Base-by-base conservation (phyloP, 2,329 filamentous ascomycete genomes). In the Botrytis squamosa region DNA sequence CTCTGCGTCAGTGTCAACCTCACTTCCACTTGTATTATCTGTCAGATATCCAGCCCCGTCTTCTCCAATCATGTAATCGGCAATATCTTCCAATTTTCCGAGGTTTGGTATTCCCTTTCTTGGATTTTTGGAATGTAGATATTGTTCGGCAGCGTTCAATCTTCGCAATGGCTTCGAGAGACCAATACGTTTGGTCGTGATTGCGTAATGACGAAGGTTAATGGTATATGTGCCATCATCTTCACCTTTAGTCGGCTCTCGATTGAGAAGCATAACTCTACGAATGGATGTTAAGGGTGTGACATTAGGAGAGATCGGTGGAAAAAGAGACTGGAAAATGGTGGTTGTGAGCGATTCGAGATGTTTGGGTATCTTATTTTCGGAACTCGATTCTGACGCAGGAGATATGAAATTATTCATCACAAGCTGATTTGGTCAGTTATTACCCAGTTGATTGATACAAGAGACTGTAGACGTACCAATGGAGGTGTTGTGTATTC, bases 341-440 rank as follows among this genome's bases (percentile, higher is more conserved):
- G 94, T 97, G 3, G 95, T 98, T 4, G 94, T 91, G 46, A 99
- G 90, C 38, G 92, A 92, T 84, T 99, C 96, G 80, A 99, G 92
- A 78, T 98, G 95, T 81, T 94, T 97, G 8, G 95, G 94, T n/a
- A 97, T 91, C 75, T 92, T 90, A 36, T 90, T 88, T 73, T 87
- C 88, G 44, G 88, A 83, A 73, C 90, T 88, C 63, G 87, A 82
- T 73, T 84, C 81, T 68, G 83, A 82, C 75, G 86, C 86, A 42
- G 92, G 88, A 5, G 90, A 91, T 57, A 89, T 89, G 83, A 99
- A 97, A 83, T 97, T 98, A 85, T 99, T 99, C 96, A 99, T 98
- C 77, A 99, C 96, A 63, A 99, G 88, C 89, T 92, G 75, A 4
- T 69, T 68, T 44, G 18, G 55, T 69, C 49, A 69, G 49, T 25